Evolutionary conservation across 805 yeast species (phyloP).

Genomic region (Starmerella apis): DNA sequence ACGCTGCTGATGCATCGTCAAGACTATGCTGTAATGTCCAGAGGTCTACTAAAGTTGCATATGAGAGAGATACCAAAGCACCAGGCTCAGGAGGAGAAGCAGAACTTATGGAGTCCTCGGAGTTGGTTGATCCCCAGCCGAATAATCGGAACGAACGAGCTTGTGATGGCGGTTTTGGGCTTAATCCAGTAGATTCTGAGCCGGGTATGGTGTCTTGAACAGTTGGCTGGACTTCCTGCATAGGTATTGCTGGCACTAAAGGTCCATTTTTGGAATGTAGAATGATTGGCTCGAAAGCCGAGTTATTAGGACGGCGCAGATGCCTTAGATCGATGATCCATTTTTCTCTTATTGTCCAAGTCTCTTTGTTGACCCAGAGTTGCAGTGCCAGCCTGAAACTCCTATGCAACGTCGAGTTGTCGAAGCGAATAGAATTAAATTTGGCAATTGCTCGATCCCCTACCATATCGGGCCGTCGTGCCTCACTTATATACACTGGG

Average conservation of each 20-base stretch:
- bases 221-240: neutral
- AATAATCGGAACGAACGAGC: conserved; percentile 9
- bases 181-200: neutral
- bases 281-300: neutral
- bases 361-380: neutral
- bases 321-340: conserved; percentile 17
- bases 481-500: conserved; percentile 22
- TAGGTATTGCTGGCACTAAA: neutral
- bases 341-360: conserved; percentile 9
- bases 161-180: neutral
- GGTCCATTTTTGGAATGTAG: neutral
- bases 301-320: neutral
- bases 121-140: conserved; percentile 7
- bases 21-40: conserved; percentile 28
- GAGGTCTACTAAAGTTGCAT: conserved; percentile 27
- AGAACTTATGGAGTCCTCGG: neutral
- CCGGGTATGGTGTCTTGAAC: neutral
- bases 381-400: conserved; percentile 16
- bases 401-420: conserved; percentile 1
- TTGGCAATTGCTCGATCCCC: neutral
- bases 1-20: conserved; percentile 27
- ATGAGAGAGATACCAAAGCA: conserved; percentile 18
- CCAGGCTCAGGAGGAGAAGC: neutral
- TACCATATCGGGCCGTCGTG: neutral
- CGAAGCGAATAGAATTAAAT: conserved; percentile 8